Base-by-base conservation (phyloP, 169 alveolate genomes). In the Eimeria necatrix region DNA sequence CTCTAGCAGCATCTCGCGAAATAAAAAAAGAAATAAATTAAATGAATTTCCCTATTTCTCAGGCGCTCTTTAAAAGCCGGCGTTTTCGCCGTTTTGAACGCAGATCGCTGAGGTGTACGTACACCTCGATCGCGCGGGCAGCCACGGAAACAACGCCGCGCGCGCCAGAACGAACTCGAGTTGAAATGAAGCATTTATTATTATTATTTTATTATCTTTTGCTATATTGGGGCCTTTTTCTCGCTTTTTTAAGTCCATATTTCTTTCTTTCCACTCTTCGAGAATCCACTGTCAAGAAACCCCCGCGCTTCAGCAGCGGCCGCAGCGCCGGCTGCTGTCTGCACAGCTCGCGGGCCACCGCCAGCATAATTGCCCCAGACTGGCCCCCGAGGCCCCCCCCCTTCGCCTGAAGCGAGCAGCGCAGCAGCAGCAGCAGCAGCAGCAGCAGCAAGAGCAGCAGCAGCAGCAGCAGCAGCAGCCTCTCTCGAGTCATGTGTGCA, bases 361-460 rank as follows among this genome's bases (percentile, higher is more conserved):
- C 93, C 22, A 86, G 93, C 93, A 86, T 86, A 24, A 86, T 86
- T 7, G 93, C 93, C 3, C 93, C 93, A 4, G 93, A 86, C 83
- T 86, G 93, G 41, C 68, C 68, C 20, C 68, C 20, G 68, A 18
- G 68, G 68, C 20, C 68, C 68, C 68, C 41, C 41, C 41, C 41
- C 41, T 32, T 32, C 41, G 41, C 68, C 20, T 56, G 68, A 18
- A 56, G 68, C 22, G 68, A 56, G 68, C 12, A 56, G 78, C 78
- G 41, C 78, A 20, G 48, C 85, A 12, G 85, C 85, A 22, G 53
- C 48, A 24, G 53, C 59, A 73, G 85, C 85, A 20, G 41, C 78
- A 20, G 78, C 78, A 20, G 3, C 2, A 22, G 78, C 78, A 10
- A n/a, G 46, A 68, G 56, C 46, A 73, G 84, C 56, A 73, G 24